Conservation (phyloP, 805 yeast species). For the Sugiyamaella mastotermitis region DNA sequence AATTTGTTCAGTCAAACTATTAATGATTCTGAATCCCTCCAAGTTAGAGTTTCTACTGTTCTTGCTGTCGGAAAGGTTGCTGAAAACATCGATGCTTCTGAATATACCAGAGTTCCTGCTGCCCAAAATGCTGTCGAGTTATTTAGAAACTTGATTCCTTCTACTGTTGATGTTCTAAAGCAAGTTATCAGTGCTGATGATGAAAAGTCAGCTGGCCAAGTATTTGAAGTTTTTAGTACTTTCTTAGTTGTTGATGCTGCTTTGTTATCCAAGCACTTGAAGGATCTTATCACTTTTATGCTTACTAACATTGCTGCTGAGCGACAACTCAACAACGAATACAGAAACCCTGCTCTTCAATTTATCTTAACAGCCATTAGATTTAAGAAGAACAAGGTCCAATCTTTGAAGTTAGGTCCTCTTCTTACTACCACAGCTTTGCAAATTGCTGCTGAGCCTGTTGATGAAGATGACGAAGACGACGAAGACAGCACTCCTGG, state of each 20-base stretch:
- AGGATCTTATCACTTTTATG: conserved; percentile 65
- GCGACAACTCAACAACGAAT: conserved; percentile 64
- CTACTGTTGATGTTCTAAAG: conserved; percentile 74
- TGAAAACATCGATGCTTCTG: conserved; percentile 48
- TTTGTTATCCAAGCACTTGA: conserved; percentile 68
- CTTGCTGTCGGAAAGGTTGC: conserved; percentile 59
- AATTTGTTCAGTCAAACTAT: conserved; percentile 65
- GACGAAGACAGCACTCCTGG: conserved; percentile 87
- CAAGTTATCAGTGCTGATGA: conserved; percentile 69
- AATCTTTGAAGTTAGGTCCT: conserved; percentile 78
- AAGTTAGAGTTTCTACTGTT: conserved; percentile 76
- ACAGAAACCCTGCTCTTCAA: conserved; percentile 75
- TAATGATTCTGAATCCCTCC: conserved; percentile 51
- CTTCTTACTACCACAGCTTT: conserved; percentile 67
- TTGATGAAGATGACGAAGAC: conserved; percentile 75
- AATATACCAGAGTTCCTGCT: conserved; percentile 46
- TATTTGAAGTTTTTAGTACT: conserved; percentile 81
- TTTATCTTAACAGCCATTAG: conserved; percentile 74
- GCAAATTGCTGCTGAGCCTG: conserved; percentile 68
- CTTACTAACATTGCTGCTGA: conserved; percentile 62
- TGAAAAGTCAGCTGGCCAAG: conserved; percentile 59
- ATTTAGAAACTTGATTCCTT: conserved; percentile 66
- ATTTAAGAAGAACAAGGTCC: conserved; percentile 74
- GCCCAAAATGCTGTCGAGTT: conserved; percentile 40
- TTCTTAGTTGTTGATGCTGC: conserved; percentile 70